Evolutionary conservation across 1,139 yeast genomes (phyloP).

Genomic region (Yamadazyma taylorii): DNA sequence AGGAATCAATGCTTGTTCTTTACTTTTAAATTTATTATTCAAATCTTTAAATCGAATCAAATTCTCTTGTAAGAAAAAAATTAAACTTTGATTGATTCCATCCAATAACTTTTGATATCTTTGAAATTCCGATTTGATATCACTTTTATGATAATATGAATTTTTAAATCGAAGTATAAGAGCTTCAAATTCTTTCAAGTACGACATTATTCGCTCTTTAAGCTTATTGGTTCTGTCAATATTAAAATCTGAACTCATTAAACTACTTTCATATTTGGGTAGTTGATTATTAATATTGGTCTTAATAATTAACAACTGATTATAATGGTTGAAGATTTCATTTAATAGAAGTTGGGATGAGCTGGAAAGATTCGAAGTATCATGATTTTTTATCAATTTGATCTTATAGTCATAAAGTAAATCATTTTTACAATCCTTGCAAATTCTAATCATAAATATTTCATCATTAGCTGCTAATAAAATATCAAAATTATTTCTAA

Average conservation of each 20-base stretch:
- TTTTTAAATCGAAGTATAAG: conserved; percentile 26
- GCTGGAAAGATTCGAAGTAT: conserved; percentile 1
- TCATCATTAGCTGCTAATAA: conserved; percentile 16
- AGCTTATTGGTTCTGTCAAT: conserved; percentile 17
- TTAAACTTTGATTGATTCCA: conserved; percentile 36
- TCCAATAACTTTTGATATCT: conserved; percentile 23
- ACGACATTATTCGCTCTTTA: conserved; percentile 28
- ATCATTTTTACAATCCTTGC: conserved; percentile 65
- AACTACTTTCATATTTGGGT: conserved; percentile 25
- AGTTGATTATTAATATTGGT: conserved; percentile 31
- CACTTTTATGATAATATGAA: conserved; percentile 21
- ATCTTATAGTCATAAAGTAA: conserved; percentile 59
- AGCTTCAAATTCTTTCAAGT: conserved; percentile 37
- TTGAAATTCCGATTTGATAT: conserved; percentile 19
- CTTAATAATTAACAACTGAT: conserved; percentile 34
- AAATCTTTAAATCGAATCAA: conserved; percentile 30
- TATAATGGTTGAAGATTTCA: conserved; percentile 30
- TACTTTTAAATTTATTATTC: conserved; percentile 26
- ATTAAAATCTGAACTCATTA: conserved; percentile 10
- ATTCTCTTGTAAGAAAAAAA: conserved; percentile 36
- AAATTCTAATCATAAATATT: conserved; percentile 45
- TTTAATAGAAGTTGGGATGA: conserved; percentile 6
- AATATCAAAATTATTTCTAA: conserved; percentile 20
- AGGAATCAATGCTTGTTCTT: conserved; percentile 19
- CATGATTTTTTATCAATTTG: conserved; percentile 10